Evolutionary conservation across 108 stramenopile species (phyloP).

Genomic region (Cyclotella baltica): DNA sequence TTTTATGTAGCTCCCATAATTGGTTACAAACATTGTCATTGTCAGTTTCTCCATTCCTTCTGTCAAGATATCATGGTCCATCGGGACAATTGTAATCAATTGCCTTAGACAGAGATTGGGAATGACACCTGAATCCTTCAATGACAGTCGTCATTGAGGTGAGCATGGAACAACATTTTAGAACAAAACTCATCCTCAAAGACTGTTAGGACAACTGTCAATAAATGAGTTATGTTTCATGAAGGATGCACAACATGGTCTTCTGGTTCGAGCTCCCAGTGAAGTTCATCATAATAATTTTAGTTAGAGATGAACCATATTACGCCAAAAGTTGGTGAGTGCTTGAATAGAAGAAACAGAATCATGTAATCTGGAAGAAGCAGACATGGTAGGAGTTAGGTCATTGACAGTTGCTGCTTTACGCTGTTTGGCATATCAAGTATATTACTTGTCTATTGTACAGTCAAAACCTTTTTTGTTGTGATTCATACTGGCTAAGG

Average conservation of each 20-base stretch:
- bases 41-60: slow-evolving; percentile 20
- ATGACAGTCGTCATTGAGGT: no score
- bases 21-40: slow-evolving; percentile 13
- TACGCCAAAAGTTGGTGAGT: neutral
- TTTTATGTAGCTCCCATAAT: slow-evolving; percentile 21
- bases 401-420: neutral
- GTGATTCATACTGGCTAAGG: neutral
- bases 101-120: neutral
- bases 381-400: neutral
- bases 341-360: neutral
- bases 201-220: neutral
- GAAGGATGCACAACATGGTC: neutral
- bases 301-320: neutral
- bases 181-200: neutral
- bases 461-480: no score
- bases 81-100: neutral
- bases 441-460: no score
- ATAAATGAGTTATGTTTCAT: neutral
- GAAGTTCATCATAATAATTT: neutral
- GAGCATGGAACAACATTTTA: no score
- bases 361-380: neutral
- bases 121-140: neutral
- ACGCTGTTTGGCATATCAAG: neutral
- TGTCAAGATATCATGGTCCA: slow-evolving; percentile 19
- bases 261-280: neutral